These are phyloP conservation scores for Phalaenopsis equestris DNA, from an alignment of 106 monocot species.

Conservation along the genomic window DNA sequence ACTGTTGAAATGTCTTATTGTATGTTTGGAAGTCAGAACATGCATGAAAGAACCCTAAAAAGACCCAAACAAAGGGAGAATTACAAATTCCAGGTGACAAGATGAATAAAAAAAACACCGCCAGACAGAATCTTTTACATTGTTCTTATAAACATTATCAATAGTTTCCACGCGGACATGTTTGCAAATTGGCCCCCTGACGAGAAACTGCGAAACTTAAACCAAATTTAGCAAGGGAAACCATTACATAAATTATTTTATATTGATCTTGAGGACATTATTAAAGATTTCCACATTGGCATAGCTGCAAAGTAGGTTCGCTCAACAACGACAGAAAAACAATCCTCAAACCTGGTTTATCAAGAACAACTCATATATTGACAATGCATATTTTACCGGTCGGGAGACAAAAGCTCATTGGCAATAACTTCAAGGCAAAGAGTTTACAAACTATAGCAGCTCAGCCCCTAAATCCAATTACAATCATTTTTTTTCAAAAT, in stretches of 20 bases:
- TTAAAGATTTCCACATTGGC: background rate
- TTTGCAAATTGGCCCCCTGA: no score
- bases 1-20: background rate
- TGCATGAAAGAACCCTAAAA: background rate
- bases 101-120: no score
- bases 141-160: no score
- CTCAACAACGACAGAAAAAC: background rate
- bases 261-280: background rate
- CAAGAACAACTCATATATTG: background rate
- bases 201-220: no score
- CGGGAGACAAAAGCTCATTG: background rate
- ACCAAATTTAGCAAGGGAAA: background rate
- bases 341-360: background rate
- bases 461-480: background rate
- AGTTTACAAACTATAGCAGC: background rate
- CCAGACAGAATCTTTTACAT: no score
- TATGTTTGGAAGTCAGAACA: background rate
- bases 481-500: background rate
- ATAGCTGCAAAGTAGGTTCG: background rate
- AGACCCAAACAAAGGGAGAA: background rate
- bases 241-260: background rate
- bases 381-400: background rate
- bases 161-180: no score
- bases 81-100: no score
- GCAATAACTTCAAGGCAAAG: background rate